Evolutionary conservation across 2,329 filamentous ascomycete species (phyloP).

Genomic region (Thelonectria blattea): DNA sequence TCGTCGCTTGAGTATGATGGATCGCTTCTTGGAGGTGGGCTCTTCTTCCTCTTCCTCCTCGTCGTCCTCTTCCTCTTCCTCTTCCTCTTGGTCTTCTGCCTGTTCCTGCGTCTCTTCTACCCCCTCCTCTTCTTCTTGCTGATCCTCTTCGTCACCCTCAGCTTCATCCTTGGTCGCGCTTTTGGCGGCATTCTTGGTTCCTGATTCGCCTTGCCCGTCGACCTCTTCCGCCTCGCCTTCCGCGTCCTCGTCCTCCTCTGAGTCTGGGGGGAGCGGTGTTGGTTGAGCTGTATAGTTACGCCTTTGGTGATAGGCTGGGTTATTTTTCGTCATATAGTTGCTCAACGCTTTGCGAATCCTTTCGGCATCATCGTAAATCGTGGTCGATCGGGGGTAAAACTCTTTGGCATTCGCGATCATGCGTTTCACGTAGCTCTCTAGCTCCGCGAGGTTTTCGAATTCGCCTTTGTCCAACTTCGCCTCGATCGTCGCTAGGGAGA

Average conservation of each 20-base stretch:
- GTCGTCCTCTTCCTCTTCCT: conserved; percentile 37
- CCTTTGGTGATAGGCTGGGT: conserved; percentile 75
- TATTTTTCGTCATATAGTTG: conserved; percentile 86
- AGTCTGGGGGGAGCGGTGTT: conserved; percentile 67
- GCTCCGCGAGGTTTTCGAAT: conserved; percentile 72
- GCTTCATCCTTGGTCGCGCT: conserved; percentile 41
- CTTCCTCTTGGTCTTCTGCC: conserved; percentile 41
- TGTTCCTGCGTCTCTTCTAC: conserved; percentile 28
- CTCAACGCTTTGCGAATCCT: conserved; percentile 84
- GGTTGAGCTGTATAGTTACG: conserved; percentile 72
- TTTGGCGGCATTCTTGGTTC: conserved; percentile 39
- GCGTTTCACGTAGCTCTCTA: conserved; percentile 87
- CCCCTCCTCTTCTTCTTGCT: conserved; percentile 35
- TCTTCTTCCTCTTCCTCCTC: conserved; percentile 39
- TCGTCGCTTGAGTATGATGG: conserved; percentile 49
- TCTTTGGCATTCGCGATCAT: conserved; percentile 89
- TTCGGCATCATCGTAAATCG: conserved; percentile 83
- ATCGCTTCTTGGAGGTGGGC: conserved; percentile 43
- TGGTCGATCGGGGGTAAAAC: conserved; percentile 75
- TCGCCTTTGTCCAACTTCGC: conserved; percentile 71
- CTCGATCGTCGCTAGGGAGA: conserved; percentile 80
- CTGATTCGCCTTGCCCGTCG: conserved; percentile 37
- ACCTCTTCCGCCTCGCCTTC: conserved; percentile 40
- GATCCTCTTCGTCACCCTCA: conserved; percentile 38
- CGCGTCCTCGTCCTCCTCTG: conserved; percentile 37